Percentiles rank a stretch among this genome's conserved stretches.
Conservation (phyloP, 306 rosid species). For the Corylus heterophylla region DNA sequence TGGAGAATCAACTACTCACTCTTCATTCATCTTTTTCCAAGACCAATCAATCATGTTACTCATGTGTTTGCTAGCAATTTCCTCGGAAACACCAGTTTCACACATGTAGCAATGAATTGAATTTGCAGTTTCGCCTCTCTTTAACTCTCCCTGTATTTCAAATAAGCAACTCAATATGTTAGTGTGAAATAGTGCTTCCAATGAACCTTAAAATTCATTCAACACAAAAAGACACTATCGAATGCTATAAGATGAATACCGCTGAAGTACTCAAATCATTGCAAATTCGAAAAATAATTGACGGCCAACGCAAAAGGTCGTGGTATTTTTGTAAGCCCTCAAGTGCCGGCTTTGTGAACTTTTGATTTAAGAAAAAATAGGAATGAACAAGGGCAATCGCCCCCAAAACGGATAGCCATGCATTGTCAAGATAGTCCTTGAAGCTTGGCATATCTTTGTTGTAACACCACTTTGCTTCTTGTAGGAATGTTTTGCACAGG, state of each 20-base stretch:
- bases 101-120: conserved; percentile 43
- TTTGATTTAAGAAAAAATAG: conserved; percentile 37
- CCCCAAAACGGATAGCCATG: conserved; percentile 46
- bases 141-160: conserved; percentile 43
- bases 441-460: conserved; percentile 44
- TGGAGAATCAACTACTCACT: conserved; percentile 16
- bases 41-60: conserved; percentile 28
- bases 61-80: conserved; percentile 15
- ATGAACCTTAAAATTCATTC: neutral
- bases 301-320: conserved; percentile 32
- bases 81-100: conserved; percentile 32
- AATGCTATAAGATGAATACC: conserved; percentile 19
- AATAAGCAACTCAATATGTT: neutral
- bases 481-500: conserved; percentile 52
- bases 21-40: conserved; percentile 58
- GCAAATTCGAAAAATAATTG: conserved; percentile 53
- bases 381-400: conserved; percentile 36
- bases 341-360: conserved; percentile 39
- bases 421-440: conserved; percentile 46
- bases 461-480: conserved; percentile 50
- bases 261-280: conserved; percentile 58
- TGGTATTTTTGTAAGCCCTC: conserved; percentile 32
- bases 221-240: neutral
- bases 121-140: conserved; percentile 55
- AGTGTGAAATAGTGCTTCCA: neutral